These are phyloP conservation scores for Ascoidea tarda DNA, from an alignment of 805 yeast species.

Conservation along the genomic window DNA sequence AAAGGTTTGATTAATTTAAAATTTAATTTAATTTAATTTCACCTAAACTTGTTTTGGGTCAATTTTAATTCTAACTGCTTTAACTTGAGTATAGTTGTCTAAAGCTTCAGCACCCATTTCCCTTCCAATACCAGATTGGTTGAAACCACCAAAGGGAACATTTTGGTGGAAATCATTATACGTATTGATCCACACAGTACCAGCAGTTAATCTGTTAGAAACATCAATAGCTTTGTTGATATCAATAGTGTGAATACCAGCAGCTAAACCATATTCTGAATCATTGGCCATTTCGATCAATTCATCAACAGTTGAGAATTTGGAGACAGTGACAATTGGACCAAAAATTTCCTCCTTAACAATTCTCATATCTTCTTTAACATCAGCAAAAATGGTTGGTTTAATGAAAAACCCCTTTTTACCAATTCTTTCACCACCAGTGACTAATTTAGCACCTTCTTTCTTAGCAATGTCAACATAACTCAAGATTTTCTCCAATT, in stretches of 20 bases:
- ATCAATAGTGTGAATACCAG: conserved; percentile 46
- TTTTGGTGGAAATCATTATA: conserved; percentile 53
- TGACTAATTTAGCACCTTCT: conserved; percentile 40
- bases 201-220: conserved; percentile 41
- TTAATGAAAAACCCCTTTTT: conserved; percentile 44
- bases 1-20: too few species aligned
- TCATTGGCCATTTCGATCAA: conserved; percentile 40
- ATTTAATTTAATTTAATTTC: too few species aligned
- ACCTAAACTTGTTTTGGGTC: too few species aligned
- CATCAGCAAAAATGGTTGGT: conserved; percentile 51
- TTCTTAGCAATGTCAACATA: conserved; percentile 42
- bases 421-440: conserved; percentile 48
- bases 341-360: conserved; percentile 55
- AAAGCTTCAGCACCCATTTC: conserved; percentile 60
- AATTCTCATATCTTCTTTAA: conserved; percentile 33
- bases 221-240: conserved; percentile 41
- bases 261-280: conserved; percentile 51
- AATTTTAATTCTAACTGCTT: conserved; percentile 44
- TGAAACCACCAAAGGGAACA: conserved; percentile 64
- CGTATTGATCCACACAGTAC: conserved; percentile 54
- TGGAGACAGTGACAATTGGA: conserved; percentile 47
- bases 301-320: conserved; percentile 45
- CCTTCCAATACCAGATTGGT: conserved; percentile 57
- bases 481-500: conserved; percentile 42
- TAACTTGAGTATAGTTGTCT: conserved; percentile 49